A percentile compares a stretch with the other conserved stretches of the same genome.
Evolutionary conservation across 176 grass and related monocot genomes (phyloP).

Genomic region (Eleusine indica): DNA sequence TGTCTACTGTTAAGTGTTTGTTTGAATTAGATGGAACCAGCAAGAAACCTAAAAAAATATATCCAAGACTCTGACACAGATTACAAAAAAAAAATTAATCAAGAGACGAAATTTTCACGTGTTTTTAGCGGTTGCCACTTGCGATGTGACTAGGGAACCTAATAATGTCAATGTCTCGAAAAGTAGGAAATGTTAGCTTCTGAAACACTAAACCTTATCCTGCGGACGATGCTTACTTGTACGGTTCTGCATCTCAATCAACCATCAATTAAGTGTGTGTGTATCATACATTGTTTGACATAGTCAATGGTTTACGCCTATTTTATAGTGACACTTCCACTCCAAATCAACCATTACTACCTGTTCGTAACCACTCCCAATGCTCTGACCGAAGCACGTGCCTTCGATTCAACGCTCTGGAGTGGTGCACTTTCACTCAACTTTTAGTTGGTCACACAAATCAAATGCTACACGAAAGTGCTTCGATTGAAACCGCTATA

Average conservation of each 20-base stretch:
- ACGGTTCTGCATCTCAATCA: neutral
- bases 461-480: neutral
- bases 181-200: slow-evolving; percentile 8
- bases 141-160: neutral
- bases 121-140: neutral
- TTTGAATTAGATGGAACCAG: neutral
- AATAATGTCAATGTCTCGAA: neutral
- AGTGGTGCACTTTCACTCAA: slow-evolving; percentile 13
- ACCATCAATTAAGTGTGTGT: neutral
- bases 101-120: neutral
- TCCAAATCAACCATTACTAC: slow-evolving; percentile 23
- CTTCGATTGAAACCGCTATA: neutral
- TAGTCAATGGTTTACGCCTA: slow-evolving; percentile 17
- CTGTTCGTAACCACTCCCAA: slow-evolving; percentile 24
- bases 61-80: neutral
- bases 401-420: slow-evolving; percentile 2
- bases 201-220: neutral
- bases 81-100: neutral
- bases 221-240: slow-evolving; percentile 35
- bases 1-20: no score
- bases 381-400: slow-evolving; percentile 30
- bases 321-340: neutral
- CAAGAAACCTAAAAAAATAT: no score
- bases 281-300: neutral
- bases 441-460: neutral